Conservation (phyloP, 2,329 filamentous ascomycete species). For the Sclerotinia subarctica region DNA sequence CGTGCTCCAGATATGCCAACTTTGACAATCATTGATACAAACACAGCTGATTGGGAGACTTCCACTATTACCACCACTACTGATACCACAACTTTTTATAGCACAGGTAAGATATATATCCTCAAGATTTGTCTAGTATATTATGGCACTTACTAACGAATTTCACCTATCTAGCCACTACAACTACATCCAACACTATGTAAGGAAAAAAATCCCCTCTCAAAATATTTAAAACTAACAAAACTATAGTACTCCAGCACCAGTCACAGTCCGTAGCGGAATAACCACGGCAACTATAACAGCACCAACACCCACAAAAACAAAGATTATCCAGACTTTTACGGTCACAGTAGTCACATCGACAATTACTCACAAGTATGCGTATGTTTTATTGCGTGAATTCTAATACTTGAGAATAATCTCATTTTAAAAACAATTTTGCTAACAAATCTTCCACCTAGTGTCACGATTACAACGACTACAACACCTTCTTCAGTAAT, state of each 20-base stretch:
- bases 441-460: neutral
- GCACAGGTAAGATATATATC: constrained; percentile 3
- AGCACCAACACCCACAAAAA: constrained; percentile 14
- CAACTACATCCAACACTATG: constrained; percentile 4
- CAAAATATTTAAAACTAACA: neutral
- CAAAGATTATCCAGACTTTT: neutral
- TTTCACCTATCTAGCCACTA: neutral
- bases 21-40: constrained; percentile 14
- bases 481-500: constrained; percentile 12
- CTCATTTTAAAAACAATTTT: neutral
- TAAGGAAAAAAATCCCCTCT: neutral
- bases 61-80: constrained; percentile 14
- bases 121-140: too few relatives aligned
- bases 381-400: constrained; percentile 5
- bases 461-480: constrained; percentile 16
- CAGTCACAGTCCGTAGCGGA: constrained; percentile 9
- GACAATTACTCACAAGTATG: constrained; percentile 15
- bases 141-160: neutral
- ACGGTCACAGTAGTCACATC: constrained; percentile 1
- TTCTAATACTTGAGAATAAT: too few relatives aligned
- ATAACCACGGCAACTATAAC: constrained; percentile 13
- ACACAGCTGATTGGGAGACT: constrained; percentile 14
- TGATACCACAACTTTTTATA: constrained; percentile 15
- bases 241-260: constrained; percentile 13
- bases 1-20: constrained; percentile 20